Evolutionary conservation across 768 basidiomycete genomes (phyloP), one percentile per base, ranked within the genome.

Genomic region (Rhizopogon vulgaris): DNA sequence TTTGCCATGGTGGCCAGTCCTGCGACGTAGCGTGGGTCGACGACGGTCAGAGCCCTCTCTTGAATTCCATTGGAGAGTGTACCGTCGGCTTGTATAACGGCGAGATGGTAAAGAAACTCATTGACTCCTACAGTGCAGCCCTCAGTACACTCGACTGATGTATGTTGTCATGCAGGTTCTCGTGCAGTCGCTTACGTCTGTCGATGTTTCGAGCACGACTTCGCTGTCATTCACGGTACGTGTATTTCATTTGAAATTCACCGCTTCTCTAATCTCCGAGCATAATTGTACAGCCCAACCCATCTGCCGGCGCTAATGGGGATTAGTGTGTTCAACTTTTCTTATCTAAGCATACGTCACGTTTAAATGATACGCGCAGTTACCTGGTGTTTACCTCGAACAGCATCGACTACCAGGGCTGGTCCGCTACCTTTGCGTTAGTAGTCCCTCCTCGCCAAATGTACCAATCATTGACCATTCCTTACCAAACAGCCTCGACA

Each of bases 21-120:
- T 85, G 83, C 66, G 65, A 62, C 0, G 73, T 88, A 6, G 52
- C 71, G 41, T 90, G 85, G 86, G 53, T 79, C 1, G 87, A 90
- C 50, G 72, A 90, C 55, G 86, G 86, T 15, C 37, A 54, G 9
- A 36, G 51, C 1, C 87, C 87, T 3, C 63, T 79, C 15, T 56
- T 78, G n/a, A 38, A 68, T 6, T 52, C 60, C 32, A 75, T 88
- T 43, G 84, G 85, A 3, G 62, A 77, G 0, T 75, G 78, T 47
- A 67, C 69, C 3, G 74, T 85, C 48, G 83, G 71, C 1, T 66
- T 90, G 30, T 89, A 78, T 56, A 74, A 73, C n/a, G 82, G 81
- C 8, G 61, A 76, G 7, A 62, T 72, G 67, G 84, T 83, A 52
- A 45, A 75, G 14, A 46, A 15, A 7, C 14, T 22, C 12, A 39